These are phyloP conservation scores for Ascochyta lentis DNA, from an alignment of 2,329 filamentous ascomycete species.

Conservation along the genomic window DNA sequence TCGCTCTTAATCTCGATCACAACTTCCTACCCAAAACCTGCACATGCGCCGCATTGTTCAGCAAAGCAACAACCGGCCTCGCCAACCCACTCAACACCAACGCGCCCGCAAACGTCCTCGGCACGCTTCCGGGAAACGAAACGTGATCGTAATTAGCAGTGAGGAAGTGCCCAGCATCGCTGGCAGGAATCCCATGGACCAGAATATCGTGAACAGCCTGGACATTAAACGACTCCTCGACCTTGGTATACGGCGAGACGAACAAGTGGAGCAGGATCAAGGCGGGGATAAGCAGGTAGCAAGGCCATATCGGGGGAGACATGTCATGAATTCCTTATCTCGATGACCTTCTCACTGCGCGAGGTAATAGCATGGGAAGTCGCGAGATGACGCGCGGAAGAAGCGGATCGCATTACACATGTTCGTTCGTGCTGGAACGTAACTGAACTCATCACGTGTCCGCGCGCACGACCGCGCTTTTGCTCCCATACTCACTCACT, in stretches of 20 bases:
- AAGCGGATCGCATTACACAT: no score
- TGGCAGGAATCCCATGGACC: constrained; percentile 74
- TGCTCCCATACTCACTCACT: not conserved
- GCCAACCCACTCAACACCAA: constrained; percentile 76
- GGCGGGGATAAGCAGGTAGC: constrained; percentile 41
- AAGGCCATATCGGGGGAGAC: constrained; percentile 32
- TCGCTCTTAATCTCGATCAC: not conserved
- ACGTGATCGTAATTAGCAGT: constrained; percentile 82
- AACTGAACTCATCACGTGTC: constrained; percentile 31
- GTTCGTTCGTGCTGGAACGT: no score
- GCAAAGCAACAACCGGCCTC: constrained; percentile 67
- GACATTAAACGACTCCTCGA: constrained; percentile 98
- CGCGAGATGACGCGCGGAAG: not conserved
- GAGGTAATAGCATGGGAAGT: not conserved
- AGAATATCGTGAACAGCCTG: constrained; percentile 93
- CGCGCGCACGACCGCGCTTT: constrained; percentile 19
- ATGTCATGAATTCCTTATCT: constrained; percentile 20
- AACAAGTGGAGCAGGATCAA: constrained; percentile 69
- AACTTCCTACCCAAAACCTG: constrained; percentile 61
- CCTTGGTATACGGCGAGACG: constrained; percentile 88
- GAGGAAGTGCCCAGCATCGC: constrained; percentile 62
- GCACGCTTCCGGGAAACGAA: constrained; percentile 87
- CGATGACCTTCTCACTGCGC: no score
- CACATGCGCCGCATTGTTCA: constrained; percentile 62
- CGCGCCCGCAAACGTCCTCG: constrained; percentile 86